A percentile compares a stretch with the other conserved stretches of the same genome.
Conservation (phyloP, 768 basidiomycete species). For the Lanmaoa rubissima region DNA sequence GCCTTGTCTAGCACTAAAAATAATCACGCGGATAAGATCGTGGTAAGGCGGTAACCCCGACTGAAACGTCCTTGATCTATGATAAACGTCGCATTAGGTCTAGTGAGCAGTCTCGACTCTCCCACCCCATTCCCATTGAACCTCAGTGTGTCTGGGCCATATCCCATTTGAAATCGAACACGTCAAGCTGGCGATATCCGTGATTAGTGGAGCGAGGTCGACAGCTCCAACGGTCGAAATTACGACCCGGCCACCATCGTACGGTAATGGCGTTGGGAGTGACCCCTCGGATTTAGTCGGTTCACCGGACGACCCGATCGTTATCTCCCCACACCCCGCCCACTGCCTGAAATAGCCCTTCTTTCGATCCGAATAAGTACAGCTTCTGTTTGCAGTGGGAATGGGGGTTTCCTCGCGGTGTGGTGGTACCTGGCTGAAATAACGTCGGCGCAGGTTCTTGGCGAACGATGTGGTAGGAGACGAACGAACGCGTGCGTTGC, state of each 20-base stretch:
- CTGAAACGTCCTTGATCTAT: no score
- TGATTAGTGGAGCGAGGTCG: background rate
- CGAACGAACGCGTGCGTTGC: no score
- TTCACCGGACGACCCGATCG: background rate
- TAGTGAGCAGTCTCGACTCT: no score
- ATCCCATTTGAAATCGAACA: background rate
- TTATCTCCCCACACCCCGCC: background rate
- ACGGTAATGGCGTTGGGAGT: background rate
- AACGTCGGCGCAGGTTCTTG: background rate
- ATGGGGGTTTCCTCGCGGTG: background rate
- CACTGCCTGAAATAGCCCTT: background rate
- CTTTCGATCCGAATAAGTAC: background rate
- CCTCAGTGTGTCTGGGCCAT: background rate
- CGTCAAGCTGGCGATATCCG: background rate
- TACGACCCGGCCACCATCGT: background rate
- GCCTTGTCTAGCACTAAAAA: background rate
- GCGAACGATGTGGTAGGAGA: no score
- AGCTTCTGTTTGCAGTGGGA: background rate
- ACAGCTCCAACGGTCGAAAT: background rate
- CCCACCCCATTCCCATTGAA: no score
- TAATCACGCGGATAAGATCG: background rate
- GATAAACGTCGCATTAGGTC: no score
- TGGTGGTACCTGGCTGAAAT: background rate
- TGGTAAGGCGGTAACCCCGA: no score
- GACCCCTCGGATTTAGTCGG: background rate